These are phyloP conservation scores for Leishmania mexicana DNA, from an alignment of 208 protist genomes.

Conservation along the genomic window DNA sequence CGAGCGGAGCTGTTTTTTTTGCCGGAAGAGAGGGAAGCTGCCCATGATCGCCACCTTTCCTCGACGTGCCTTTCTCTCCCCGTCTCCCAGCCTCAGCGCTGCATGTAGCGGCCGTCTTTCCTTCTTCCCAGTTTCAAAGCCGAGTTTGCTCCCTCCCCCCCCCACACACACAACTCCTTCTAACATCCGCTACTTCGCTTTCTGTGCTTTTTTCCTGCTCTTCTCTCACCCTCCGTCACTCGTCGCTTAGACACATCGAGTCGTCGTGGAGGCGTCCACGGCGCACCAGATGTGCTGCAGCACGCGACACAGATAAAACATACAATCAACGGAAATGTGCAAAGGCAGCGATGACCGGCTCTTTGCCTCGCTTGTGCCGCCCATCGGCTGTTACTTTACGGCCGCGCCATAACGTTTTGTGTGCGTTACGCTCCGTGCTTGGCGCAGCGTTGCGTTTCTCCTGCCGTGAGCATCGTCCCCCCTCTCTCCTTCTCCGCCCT, in stretches of 20 bases:
- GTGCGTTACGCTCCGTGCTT: not conserved
- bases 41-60: not conserved
- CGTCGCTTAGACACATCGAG: not conserved
- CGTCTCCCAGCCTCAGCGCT: not conserved
- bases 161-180: not conserved
- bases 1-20: not conserved
- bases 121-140: not conserved
- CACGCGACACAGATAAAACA: not conserved
- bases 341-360: not conserved
- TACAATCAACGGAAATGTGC: not conserved
- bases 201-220: slow-evolving; percentile 5
- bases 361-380: not conserved
- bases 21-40: not conserved
- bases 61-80: not conserved
- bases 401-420: not conserved
- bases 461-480: not conserved
- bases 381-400: not conserved
- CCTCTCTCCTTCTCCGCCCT: not conserved
- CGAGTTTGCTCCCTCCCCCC: not conserved
- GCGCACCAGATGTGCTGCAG: not conserved
- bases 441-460: not conserved
- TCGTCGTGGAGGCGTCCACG: not conserved
- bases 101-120: not conserved
- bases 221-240: not conserved
- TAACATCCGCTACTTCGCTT: not conserved